A percentile compares a stretch with the other conserved stretches of the same genome.
These are phyloP conservation scores for Ramaria sp. DNA, from an alignment of 768 basidiomycete genomes.

Conservation along the genomic window DNA sequence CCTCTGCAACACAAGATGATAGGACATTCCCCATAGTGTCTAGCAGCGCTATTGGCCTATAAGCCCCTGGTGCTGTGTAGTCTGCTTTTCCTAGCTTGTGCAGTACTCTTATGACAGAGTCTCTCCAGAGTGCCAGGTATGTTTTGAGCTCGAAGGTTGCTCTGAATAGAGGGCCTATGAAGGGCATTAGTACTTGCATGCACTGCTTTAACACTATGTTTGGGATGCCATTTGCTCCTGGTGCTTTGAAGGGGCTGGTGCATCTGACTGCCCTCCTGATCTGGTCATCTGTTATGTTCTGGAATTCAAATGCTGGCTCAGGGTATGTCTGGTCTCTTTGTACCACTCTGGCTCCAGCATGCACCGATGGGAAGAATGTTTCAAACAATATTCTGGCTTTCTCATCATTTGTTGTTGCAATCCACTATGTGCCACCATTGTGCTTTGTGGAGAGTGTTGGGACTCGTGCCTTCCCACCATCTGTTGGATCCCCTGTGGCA, in stretches of 20 bases:
- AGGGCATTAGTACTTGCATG: background rate
- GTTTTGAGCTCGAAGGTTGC: background rate
- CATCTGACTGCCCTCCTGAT: too few species aligned
- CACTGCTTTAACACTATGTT: too few species aligned
- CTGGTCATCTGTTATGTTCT: constrained; percentile 12
- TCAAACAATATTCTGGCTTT: too few species aligned
- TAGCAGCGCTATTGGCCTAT: constrained; percentile 22
- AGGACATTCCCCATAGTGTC: constrained; percentile 22
- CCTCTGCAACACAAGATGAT: constrained; percentile 12
- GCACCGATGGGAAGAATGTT: too few species aligned
- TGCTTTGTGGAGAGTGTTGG: too few species aligned
- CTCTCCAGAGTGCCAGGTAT: background rate
- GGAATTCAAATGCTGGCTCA: background rate
- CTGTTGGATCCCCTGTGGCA: too few species aligned
- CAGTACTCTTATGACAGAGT: background rate
- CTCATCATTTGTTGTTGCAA: too few species aligned
- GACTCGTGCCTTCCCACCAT: too few species aligned
- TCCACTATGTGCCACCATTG: too few species aligned
- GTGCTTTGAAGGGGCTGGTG: too few species aligned
- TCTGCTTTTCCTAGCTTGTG: constrained; percentile 2
- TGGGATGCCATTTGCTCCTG: constrained; percentile 10
- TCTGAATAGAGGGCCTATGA: background rate
- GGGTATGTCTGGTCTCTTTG: constrained; percentile 21
- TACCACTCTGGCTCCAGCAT: too few species aligned
- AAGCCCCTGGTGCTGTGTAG: constrained; percentile 29